Conservation (phyloP, 768 basidiomycete species). For the Collybia sp. region DNA sequence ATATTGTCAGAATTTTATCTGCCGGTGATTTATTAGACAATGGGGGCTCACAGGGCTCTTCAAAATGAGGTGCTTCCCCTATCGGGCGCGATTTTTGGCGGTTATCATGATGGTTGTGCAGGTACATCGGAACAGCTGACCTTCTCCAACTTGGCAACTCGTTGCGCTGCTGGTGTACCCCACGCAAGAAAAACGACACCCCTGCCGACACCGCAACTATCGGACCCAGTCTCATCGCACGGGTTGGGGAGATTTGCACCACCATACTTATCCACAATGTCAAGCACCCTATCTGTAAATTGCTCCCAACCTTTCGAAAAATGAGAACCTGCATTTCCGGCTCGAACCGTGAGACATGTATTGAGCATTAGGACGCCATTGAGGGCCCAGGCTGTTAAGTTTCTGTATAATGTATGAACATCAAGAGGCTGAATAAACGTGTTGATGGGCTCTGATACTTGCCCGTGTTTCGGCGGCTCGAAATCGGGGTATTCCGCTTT, state of each 20-base stretch:
- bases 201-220: conserved; percentile 50
- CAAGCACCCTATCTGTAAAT: conserved; percentile 80
- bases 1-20: conserved; percentile 11
- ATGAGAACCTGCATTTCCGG: conserved; percentile 74
- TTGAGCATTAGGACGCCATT: conserved; percentile 90
- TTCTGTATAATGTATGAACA: conserved; percentile 37
- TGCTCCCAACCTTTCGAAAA: conserved; percentile 85
- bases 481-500: conserved; percentile 80
- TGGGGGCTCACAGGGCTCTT: conserved; percentile 58
- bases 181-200: conserved; percentile 83
- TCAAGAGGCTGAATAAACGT: not conserved
- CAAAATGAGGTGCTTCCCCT: conserved; percentile 81
- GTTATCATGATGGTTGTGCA: not conserved
- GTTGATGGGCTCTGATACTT: conserved; percentile 20
- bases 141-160: conserved; percentile 72
- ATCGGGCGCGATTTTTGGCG: conserved; percentile 1
- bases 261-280: conserved; percentile 72
- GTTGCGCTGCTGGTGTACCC: conserved; percentile 84
- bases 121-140: conserved; percentile 29
- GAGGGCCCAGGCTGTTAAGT: conserved; percentile 75
- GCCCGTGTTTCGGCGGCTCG: conserved; percentile 80
- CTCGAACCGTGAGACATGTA: conserved; percentile 86
- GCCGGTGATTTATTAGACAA: not conserved
- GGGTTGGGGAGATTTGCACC: conserved; percentile 55
- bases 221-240: conserved; percentile 21